Conservation (phyloP, 2,329 filamentous ascomycete genomes). For the Purpureocillium takamizusanense region DNA sequence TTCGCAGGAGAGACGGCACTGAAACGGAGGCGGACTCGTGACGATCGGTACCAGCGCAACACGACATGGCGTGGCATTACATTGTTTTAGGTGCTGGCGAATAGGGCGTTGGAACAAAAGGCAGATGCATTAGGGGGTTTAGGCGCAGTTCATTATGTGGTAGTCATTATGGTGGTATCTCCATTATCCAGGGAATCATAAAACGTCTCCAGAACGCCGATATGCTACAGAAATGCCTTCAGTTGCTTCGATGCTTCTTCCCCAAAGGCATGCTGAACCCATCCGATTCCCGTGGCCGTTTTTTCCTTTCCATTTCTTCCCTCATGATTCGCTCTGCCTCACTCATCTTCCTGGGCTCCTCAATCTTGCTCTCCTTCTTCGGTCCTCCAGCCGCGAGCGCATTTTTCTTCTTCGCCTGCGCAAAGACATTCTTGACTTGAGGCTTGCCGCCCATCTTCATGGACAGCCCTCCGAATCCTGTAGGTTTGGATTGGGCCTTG, state of each 20-base stretch:
- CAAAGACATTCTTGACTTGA: constrained; percentile 72
- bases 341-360: constrained; percentile 73
- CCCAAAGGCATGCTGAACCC: constrained; percentile 36
- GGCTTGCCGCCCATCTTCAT: constrained; percentile 57
- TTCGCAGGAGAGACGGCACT: constrained; percentile 45
- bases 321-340: constrained; percentile 86
- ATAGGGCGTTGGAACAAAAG: constrained; percentile 20
- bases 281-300: constrained; percentile 43
- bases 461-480: constrained; percentile 36
- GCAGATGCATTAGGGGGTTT: background rate
- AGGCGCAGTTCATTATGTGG: background rate
- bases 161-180: constrained; percentile 7
- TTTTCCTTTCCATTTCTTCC: constrained; percentile 69
- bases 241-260: constrained; percentile 41
- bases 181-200: background rate
- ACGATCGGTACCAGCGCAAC: constrained; percentile 18
- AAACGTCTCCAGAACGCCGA: constrained; percentile 6
- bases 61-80: constrained; percentile 6
- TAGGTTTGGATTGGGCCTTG: constrained; percentile 20
- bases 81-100: constrained; percentile 15
- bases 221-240: background rate
- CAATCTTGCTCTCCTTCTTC: constrained; percentile 51
- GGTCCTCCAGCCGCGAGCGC: constrained; percentile 43
- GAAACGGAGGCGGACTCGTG: constrained; percentile 38
- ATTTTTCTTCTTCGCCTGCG: constrained; percentile 62